Evolutionary conservation across 352 stramenopile species (phyloP).

Genomic region (Phytophthora vignae): DNA sequence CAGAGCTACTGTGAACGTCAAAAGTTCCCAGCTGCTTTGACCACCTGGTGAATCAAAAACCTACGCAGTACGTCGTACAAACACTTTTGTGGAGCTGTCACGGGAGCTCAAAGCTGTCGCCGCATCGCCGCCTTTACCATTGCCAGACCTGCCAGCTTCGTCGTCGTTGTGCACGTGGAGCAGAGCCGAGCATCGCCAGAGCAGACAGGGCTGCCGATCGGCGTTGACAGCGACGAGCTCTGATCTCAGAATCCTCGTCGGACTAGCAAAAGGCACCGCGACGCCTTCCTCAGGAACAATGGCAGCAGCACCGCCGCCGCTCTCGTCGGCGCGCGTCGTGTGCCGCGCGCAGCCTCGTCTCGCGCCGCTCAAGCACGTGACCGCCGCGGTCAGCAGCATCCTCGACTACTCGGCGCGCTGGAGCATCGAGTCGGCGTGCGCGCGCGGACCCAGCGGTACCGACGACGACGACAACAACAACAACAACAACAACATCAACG

Average conservation of each 20-base stretch:
- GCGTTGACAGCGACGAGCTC: background rate
- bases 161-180: background rate
- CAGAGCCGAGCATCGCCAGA: background rate
- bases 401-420: constrained; percentile 38
- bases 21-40: constrained; percentile 3
- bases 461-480: too few relatives aligned
- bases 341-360: constrained; percentile 35
- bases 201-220: constrained; percentile 29
- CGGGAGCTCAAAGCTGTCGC: background rate
- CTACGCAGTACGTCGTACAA: background rate
- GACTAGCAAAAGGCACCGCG: constrained; percentile 22
- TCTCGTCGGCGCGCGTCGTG: constrained; percentile 35
- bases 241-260: constrained; percentile 26
- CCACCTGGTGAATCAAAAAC: constrained; percentile 1
- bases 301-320: constrained; percentile 13
- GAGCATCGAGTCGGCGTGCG: constrained; percentile 34
- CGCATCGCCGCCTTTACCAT: constrained; percentile 4
- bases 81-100: constrained; percentile 1
- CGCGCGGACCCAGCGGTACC: constrained; percentile 1
- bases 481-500: background rate
- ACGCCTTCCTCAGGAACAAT: background rate
- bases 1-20: constrained; percentile 6
- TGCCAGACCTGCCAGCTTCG: background rate
- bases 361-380: constrained; percentile 42
- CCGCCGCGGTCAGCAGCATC: constrained; percentile 35